Base-by-base conservation (phyloP, 2,329 filamentous ascomycete species). In the Venturia carpophila region DNA sequence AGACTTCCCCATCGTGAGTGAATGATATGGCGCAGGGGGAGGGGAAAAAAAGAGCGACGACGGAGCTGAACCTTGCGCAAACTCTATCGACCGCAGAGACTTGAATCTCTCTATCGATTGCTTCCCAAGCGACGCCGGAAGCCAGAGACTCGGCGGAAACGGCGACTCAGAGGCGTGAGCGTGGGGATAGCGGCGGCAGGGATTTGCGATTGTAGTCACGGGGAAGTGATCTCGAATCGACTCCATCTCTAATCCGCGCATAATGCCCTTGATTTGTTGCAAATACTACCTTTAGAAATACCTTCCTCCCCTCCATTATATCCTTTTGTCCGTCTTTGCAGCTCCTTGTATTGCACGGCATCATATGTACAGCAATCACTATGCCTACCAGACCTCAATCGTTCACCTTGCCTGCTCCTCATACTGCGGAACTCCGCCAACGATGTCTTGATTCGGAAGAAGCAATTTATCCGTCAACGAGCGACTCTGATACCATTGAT, bases 1-100 rank as follows among this genome's bases (percentile, higher is more conserved):
- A 11, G 65, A 60, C 63, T 66, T 66, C 10, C 61, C 65, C 65
- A 66, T 66, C 19, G 52, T 58, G 52, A 17, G 30, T n/a, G 19
- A 47, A n/a, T 58, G 15, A 27, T 37, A 21, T 24, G 52, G 30
- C 30, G 52, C 37, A 58, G 4, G 15, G 5, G 10, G 1, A 13
- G 13, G 24, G 47, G 15, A 15, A 27, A 49, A 49, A 27, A 49
- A 49, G 47, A 27, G 21, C 21, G 21, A 13, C 47, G 21, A 9
- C 21, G 7, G 5, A 45, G 42, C 21, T 27, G 21, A 21, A 52
- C 47, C 10, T 21, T 27, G 47, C 21, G 10, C n/a, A 47, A 19
- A 47, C n/a, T 7, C 21, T 30, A 13, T 15, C 47, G 47, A 27
- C 4, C 24, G 24, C 47, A 30, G 11, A 10, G 13, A 2, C 45